Evolutionary conservation across 495 filamentous ascomycete genomes (phyloP).

Genomic region (Chaetomium cochliodes): DNA sequence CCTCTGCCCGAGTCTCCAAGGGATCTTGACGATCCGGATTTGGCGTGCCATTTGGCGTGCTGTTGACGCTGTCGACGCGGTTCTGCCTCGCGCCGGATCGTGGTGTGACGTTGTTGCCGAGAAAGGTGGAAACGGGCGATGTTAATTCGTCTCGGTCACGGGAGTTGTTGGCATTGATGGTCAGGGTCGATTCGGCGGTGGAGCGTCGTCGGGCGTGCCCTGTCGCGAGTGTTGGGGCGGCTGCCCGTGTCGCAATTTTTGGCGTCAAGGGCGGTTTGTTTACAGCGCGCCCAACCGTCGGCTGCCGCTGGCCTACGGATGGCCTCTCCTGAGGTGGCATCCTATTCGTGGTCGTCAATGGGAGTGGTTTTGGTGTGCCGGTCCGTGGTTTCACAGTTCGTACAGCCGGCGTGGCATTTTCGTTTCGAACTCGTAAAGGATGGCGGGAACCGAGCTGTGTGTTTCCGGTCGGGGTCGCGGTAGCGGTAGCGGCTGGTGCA

Average conservation of each 20-base stretch:
- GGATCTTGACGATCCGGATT: slow-evolving; percentile 44
- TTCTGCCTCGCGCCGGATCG: slow-evolving; percentile 65
- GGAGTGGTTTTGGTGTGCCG: slow-evolving; percentile 34
- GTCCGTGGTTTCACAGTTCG: slow-evolving; percentile 37
- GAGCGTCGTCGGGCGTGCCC: slow-evolving; percentile 37
- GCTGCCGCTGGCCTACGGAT: slow-evolving; percentile 34
- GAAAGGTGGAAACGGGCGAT: slow-evolving; percentile 53
- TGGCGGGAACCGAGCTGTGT: slow-evolving; percentile 20
- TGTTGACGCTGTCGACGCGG: slow-evolving; percentile 62
- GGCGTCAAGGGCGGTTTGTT: slow-evolving; percentile 48
- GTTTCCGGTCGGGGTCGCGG: slow-evolving; percentile 8
- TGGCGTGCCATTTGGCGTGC: slow-evolving; percentile 60
- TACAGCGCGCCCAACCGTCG: slow-evolving; percentile 41
- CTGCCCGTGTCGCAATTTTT: slow-evolving; percentile 41
- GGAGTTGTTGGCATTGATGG: slow-evolving; percentile 16
- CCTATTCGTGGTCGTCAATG: slow-evolving; percentile 31
- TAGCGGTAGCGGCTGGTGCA: slow-evolving; percentile 14
- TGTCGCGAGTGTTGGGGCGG: slow-evolving; percentile 36
- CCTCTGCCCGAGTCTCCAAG: slow-evolving; percentile 42
- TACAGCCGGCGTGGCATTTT: slow-evolving; percentile 43
- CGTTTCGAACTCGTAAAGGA: slow-evolving; percentile 39
- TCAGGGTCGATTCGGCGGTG: slow-evolving; percentile 27
- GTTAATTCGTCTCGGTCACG: slow-evolving; percentile 32
- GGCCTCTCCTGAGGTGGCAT: slow-evolving; percentile 36
- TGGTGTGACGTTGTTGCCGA: slow-evolving; percentile 68